Percentiles rank a stretch among this genome's conserved stretches.
Conservation (phyloP, 2,329 filamentous ascomycete species). For the Arthrobotrys sinensis region DNA sequence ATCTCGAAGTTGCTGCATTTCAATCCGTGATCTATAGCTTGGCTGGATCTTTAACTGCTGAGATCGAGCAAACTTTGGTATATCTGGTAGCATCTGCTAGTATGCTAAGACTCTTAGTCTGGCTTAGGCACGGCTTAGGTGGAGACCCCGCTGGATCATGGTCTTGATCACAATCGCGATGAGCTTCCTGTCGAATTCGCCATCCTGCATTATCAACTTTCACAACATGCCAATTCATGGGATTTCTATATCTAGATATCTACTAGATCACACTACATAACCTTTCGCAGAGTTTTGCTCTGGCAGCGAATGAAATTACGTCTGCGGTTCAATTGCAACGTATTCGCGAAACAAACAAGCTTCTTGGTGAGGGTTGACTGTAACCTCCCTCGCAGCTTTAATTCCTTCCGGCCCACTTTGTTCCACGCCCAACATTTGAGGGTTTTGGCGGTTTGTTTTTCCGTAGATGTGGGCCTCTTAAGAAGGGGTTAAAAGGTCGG, state of each 20-base stretch:
- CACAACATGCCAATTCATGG: not conserved
- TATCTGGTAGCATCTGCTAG: slow-evolving; percentile 20
- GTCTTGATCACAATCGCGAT: not conserved
- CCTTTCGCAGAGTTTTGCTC: not conserved
- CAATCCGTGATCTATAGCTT: not conserved
- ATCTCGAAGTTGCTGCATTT: not conserved
- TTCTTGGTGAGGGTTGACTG: slow-evolving; percentile 19
- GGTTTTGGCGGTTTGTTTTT: slow-evolving; percentile 6
- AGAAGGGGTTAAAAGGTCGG: slow-evolving; percentile 4
- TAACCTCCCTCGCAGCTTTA: slow-evolving; percentile 12
- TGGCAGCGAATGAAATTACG: slow-evolving; percentile 1
- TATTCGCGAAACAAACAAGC: slow-evolving; percentile 11
- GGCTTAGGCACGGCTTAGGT: slow-evolving; percentile 6
- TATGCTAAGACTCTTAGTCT: slow-evolving; percentile 26
- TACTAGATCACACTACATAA: not conserved
- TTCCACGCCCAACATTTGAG: slow-evolving; percentile 4
- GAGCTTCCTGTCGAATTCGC: slow-evolving; percentile 4
- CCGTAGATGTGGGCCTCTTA: slow-evolving; percentile 7
- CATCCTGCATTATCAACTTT: slow-evolving; percentile 13
- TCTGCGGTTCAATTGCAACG: slow-evolving; percentile 16
- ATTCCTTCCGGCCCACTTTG: slow-evolving; percentile 12
- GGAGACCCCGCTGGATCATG: not conserved
- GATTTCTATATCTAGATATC: slow-evolving; percentile 14
- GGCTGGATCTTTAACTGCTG: not conserved
- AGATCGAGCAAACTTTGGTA: not conserved